Conservation (phyloP, 805 yeast species). For the Saccharomycopsis sp. region DNA sequence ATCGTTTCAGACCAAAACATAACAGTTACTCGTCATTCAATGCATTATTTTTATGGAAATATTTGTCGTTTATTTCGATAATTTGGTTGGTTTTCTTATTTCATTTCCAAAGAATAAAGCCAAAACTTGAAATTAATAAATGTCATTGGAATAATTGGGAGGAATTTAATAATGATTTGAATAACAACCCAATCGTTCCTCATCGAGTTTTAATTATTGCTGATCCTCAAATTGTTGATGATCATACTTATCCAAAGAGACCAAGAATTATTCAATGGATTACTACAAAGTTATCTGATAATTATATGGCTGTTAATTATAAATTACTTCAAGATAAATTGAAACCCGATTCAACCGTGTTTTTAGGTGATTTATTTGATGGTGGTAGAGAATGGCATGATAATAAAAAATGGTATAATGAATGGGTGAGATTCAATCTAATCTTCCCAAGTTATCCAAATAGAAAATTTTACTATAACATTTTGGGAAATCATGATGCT, state of each 20-base stretch:
- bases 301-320: conserved; percentile 74
- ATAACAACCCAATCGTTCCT: conserved; percentile 1
- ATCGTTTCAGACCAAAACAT: neutral
- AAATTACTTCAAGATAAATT: conserved; percentile 47
- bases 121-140: conserved; percentile 35
- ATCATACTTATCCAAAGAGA: conserved; percentile 75
- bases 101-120: conserved; percentile 48
- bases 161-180: conserved; percentile 1
- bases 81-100: conserved; percentile 41
- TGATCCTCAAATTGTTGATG: conserved; percentile 93
- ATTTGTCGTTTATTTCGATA: conserved; percentile 25
- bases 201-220: conserved; percentile 64
- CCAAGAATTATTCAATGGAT: conserved; percentile 43
- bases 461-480: conserved; percentile 32
- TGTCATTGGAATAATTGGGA: conserved; percentile 32
- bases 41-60: conserved; percentile 3
- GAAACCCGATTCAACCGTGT: conserved; percentile 69
- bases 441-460: conserved; percentile 56
- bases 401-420: conserved; percentile 56
- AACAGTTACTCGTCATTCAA: neutral
- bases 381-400: conserved; percentile 88
- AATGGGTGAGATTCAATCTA: conserved; percentile 56
- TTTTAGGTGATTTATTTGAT: conserved; percentile 88
- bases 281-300: conserved; percentile 62
- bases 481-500: conserved; percentile 84